Percentiles rank a stretch among this genome's conserved stretches.
phyloP scores from a whole-genome alignment of 768 basidiomycete genomes.

The Paxillus involutus region DNA sequence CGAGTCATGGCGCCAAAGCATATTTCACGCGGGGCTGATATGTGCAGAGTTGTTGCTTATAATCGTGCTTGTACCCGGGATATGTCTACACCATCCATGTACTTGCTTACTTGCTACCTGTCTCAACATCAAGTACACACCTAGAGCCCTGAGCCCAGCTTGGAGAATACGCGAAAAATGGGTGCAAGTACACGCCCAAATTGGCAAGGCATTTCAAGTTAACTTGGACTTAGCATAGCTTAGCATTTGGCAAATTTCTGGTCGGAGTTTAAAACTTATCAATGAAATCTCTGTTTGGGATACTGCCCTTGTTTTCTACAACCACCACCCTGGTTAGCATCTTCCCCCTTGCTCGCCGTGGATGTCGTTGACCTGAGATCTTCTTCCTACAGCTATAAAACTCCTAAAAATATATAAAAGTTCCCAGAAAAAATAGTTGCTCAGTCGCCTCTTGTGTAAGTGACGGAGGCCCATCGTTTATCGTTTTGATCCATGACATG shows the following conservation, averaged over 20 bases:
- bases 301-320: conserved; percentile 44
- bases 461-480: conserved; percentile 17
- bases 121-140: conserved; percentile 1
- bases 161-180: neutral
- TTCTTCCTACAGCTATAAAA: conserved; percentile 52
- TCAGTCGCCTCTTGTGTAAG: conserved; percentile 72
- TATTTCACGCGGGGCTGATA: conserved; percentile 84
- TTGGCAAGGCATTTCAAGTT: too few relatives aligned
- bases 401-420: conserved; percentile 61
- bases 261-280: conserved; percentile 44
- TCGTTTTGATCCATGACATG: conserved; percentile 14
- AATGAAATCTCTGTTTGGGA: conserved; percentile 19
- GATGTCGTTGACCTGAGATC: conserved; percentile 13
- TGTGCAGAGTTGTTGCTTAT: conserved; percentile 5
- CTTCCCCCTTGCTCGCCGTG: conserved; percentile 16
- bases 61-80: conserved; percentile 4
- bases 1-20: conserved; percentile 80
- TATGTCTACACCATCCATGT: conserved; percentile 12
- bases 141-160: too few relatives aligned
- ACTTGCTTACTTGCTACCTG: conserved; percentile 7
- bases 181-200: neutral
- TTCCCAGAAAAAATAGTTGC: conserved; percentile 71
- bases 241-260: neutral
- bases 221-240: too few relatives aligned
- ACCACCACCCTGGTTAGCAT: conserved; percentile 65